Percentiles rank a stretch among this genome's conserved stretches.
Evolutionary conservation across 2,329 filamentous ascomycete species (phyloP).

Genomic region (Pseudophaeomoniella oleicola): DNA sequence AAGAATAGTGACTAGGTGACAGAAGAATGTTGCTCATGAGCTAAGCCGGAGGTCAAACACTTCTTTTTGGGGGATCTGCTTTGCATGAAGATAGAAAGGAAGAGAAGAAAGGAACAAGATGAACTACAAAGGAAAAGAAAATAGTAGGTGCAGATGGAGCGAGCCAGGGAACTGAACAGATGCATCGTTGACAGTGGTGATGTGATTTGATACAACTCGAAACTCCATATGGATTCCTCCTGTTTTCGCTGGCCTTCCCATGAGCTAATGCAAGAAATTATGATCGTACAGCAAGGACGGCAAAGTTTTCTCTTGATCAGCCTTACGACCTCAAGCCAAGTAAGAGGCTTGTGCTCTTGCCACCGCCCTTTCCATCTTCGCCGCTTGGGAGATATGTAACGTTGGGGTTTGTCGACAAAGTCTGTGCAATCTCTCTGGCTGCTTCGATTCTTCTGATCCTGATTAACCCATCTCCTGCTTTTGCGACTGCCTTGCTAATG

Average conservation of each 20-base stretch:
- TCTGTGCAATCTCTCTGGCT: slow-evolving; percentile 85
- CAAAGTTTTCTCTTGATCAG: neutral
- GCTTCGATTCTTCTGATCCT: slow-evolving; percentile 97
- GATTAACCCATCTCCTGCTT: slow-evolving; percentile 83
- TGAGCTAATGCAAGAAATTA: neutral
- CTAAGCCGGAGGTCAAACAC: too few relatives aligned
- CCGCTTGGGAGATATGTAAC: slow-evolving; percentile 79
- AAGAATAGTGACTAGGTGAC: too few relatives aligned
- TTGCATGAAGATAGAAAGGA: too few relatives aligned
- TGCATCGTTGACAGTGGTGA: neutral
- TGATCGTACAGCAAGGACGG: neutral
- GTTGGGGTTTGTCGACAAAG: slow-evolving; percentile 79
- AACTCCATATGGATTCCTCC: neutral
- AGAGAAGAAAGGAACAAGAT: too few relatives aligned
- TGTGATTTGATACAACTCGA: neutral
- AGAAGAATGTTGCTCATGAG: too few relatives aligned
- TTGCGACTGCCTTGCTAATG: slow-evolving; percentile 84
- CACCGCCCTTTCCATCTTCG: slow-evolving; percentile 39
- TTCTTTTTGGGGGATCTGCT: too few relatives aligned
- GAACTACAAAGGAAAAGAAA: too few relatives aligned
- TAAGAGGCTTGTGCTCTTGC: slow-evolving; percentile 51
- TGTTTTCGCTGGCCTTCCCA: neutral
- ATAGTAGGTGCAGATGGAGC: too few relatives aligned
- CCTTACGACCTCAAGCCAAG: slow-evolving; percentile 48
- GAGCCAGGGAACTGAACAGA: too few relatives aligned